A percentile compares a stretch with the other conserved stretches of the same genome.
These are phyloP conservation scores for Xylariomycetidae sp. DNA, from an alignment of 2,329 filamentous ascomycete species.

Conservation along the genomic window DNA sequence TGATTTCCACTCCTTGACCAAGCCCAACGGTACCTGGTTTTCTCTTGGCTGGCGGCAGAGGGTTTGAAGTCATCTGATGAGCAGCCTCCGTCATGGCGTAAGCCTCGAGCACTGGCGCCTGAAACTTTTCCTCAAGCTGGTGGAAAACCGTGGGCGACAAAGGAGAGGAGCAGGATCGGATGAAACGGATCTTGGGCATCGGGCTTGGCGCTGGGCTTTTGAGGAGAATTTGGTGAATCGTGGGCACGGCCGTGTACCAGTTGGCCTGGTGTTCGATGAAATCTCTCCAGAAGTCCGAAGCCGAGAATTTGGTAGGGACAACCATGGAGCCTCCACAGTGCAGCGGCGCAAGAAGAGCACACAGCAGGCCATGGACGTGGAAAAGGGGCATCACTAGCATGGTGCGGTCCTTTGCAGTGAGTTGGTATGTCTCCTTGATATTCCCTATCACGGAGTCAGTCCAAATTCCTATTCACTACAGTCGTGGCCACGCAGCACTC, in stretches of 20 bases:
- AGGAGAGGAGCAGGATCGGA: conserved; percentile 80
- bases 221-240: conserved; percentile 84
- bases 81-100: conserved; percentile 92
- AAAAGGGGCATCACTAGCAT: conserved; percentile 88
- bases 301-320: conserved; percentile 74
- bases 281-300: conserved; percentile 75
- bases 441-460: conserved; percentile 46
- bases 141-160: conserved; percentile 77
- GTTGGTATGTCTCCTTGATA: conserved; percentile 70
- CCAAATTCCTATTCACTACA: background rate
- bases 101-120: conserved; percentile 78
- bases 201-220: conserved; percentile 64
- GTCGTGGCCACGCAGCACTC: background rate
- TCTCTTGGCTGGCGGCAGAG: conserved; percentile 62
- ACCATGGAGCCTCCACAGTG: conserved; percentile 72
- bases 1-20: conserved; percentile 76
- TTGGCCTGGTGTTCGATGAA: conserved; percentile 70
- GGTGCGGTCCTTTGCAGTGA: conserved; percentile 66
- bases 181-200: conserved; percentile 72
- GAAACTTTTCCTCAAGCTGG: conserved; percentile 68
- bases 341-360: conserved; percentile 73
- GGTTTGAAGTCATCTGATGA: conserved; percentile 78
- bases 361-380: conserved; percentile 84
- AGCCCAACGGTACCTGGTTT: conserved; percentile 78
- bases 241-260: conserved; percentile 92